These are phyloP conservation scores for Stentor roeselii DNA, from an alignment of 73 alveolate genomes.

Conservation along the genomic window DNA sequence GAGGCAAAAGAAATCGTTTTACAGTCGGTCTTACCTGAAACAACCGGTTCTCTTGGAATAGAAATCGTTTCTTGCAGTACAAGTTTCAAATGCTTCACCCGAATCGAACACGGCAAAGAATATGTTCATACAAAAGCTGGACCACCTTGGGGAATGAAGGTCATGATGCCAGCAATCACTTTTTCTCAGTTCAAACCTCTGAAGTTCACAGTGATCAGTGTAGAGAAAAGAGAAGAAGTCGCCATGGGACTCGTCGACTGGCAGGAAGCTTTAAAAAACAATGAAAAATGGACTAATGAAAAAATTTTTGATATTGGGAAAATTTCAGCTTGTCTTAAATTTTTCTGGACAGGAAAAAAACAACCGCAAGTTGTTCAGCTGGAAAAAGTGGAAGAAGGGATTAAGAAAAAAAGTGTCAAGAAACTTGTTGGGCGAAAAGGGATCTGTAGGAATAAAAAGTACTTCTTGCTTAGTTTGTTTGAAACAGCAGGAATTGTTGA, in stretches of 20 bases:
- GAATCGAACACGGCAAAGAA: background rate
- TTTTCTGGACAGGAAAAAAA: conserved; percentile 17
- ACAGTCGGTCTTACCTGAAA: background rate
- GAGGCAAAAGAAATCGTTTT: background rate
- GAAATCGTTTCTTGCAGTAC: background rate
- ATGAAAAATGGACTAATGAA: background rate
- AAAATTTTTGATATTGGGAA: background rate
- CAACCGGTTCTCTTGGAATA: background rate
- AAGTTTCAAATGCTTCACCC: background rate
- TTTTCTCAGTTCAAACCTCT: background rate
- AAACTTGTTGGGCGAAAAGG: conserved; percentile 26
- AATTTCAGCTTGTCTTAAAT: background rate
- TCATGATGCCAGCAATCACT: background rate
- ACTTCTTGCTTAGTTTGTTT: background rate
- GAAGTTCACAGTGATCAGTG: background rate
- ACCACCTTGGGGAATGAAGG: conserved; percentile 19
- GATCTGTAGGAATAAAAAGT: background rate
- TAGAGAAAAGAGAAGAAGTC: conserved; percentile 2
- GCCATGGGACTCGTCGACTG: background rate
- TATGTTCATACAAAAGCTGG: conserved; percentile 19
- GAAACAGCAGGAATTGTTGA: conserved; percentile 26
- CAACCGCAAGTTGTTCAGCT: background rate
- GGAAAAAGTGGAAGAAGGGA: conserved; percentile 25
- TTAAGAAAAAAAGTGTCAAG: conserved; percentile 21
- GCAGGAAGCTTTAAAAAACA: background rate